These are phyloP conservation scores for Chaetomium cochliodes DNA, from an alignment of 495 filamentous ascomycete genomes.

Conservation along the genomic window DNA sequence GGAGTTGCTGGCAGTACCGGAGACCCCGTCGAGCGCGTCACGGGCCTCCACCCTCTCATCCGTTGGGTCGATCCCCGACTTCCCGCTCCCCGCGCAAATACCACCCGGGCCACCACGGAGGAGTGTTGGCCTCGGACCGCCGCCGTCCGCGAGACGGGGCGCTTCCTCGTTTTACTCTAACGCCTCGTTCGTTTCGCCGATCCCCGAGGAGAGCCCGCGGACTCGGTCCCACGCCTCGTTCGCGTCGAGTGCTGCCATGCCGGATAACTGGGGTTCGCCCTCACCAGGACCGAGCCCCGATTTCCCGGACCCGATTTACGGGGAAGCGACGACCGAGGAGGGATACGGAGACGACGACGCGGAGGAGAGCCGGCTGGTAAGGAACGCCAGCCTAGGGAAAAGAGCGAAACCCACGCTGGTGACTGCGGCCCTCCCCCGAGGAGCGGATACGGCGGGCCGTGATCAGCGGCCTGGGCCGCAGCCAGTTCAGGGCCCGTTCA, in stretches of 20 bases:
- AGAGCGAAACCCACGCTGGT: conserved; percentile 70
- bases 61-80: conserved; percentile 60
- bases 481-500: conserved; percentile 40
- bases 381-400: conserved; percentile 76
- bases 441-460: conserved; percentile 29
- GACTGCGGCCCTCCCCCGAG: conserved; percentile 44
- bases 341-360: conserved; percentile 51
- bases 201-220: conserved; percentile 74
- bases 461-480: conserved; percentile 34
- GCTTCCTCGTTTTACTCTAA: conserved; percentile 72
- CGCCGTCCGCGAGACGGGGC: conserved; percentile 66
- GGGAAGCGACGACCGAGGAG: conserved; percentile 52
- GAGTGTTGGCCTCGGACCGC: conserved; percentile 60
- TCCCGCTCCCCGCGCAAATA: conserved; percentile 52
- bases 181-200: conserved; percentile 78
- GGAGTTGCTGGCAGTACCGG: conserved; percentile 36
- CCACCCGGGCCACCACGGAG: conserved; percentile 46
- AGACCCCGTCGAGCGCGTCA: conserved; percentile 40
- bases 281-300: conserved; percentile 45
- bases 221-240: conserved; percentile 65
- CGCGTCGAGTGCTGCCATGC: conserved; percentile 79
- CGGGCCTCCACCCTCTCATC: conserved; percentile 57
- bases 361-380: conserved; percentile 64
- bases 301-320: conserved; percentile 47
- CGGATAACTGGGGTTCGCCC: conserved; percentile 60